A percentile compares a stretch with the other conserved stretches of the same genome.
These are phyloP conservation scores for Suillus plorans DNA, from an alignment of 768 basidiomycete genomes.

Conservation along the genomic window DNA sequence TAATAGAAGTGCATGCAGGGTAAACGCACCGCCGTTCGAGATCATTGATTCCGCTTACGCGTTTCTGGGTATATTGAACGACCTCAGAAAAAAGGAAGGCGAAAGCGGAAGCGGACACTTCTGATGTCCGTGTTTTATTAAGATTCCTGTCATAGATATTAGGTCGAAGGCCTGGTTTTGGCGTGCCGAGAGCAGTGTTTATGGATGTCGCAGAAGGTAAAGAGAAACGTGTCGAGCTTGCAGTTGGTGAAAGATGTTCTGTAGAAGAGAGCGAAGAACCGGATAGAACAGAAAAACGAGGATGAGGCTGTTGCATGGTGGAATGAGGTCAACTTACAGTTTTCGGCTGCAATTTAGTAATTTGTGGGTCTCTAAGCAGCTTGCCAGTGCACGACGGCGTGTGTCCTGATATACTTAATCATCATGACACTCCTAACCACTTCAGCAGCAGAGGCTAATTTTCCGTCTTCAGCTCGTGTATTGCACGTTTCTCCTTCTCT, in stretches of 20 bases:
- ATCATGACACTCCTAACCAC: conserved; percentile 9
- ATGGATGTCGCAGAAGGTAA: conserved; percentile 54
- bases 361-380: background rate
- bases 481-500: conserved; percentile 15
- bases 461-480: conserved; percentile 5
- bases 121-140: conserved; percentile 81
- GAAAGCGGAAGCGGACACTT: conserved; percentile 83
- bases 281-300: conserved; percentile 69
- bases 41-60: conserved; percentile 93
- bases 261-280: conserved; percentile 49
- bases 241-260: conserved; percentile 53
- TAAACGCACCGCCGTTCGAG: conserved; percentile 79
- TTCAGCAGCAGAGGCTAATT: background rate
- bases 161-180: conserved; percentile 48
- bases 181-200: conserved; percentile 38
- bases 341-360: background rate
- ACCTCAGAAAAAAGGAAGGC: conserved; percentile 92
- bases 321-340: background rate
- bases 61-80: conserved; percentile 94
- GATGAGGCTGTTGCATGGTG: conserved; percentile 55
- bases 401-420: background rate
- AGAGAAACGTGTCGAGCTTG: conserved; percentile 69
- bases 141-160: conserved; percentile 89
- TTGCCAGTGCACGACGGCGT: background rate
- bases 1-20: background rate